Evolutionary conservation across 768 basidiomycete species (phyloP).

Genomic region (Mycena haematopus): DNA sequence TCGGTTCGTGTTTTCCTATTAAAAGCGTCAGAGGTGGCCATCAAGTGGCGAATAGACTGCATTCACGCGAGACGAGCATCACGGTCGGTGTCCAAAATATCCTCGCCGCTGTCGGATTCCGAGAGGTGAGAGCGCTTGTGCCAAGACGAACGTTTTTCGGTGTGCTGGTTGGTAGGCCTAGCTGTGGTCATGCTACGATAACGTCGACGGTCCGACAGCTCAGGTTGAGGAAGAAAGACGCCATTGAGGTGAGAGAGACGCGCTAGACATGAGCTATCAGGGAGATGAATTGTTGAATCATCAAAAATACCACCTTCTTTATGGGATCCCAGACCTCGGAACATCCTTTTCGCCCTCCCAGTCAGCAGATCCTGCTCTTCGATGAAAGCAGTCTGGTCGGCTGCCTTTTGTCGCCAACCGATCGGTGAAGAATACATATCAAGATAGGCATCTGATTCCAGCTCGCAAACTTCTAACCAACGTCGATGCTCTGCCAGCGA

Average conservation of each 20-base stretch:
- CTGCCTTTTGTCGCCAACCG: constrained; percentile 58
- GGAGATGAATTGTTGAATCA: background rate
- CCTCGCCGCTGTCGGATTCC: constrained; percentile 72
- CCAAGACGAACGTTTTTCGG: constrained; percentile 20
- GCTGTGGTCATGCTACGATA: constrained; percentile 18
- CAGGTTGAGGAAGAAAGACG: constrained; percentile 54
- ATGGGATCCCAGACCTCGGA: constrained; percentile 39
- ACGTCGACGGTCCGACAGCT: constrained; percentile 33
- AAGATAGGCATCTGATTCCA: constrained; percentile 59
- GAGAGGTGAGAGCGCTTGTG: constrained; percentile 45
- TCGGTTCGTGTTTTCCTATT: constrained; percentile 59
- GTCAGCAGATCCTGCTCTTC: constrained; percentile 74
- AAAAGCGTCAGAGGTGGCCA: constrained; percentile 2
- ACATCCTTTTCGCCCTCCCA: constrained; percentile 63
- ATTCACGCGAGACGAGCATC: constrained; percentile 77
- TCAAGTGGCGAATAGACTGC: background rate
- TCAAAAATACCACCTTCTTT: constrained; percentile 20
- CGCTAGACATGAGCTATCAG: constrained; percentile 27
- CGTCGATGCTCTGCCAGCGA: constrained; percentile 44
- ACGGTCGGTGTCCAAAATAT: constrained; percentile 67
- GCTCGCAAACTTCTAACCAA: constrained; percentile 73
- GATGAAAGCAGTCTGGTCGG: constrained; percentile 70
- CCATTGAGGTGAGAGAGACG: constrained; percentile 49
- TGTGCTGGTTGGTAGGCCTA: constrained; percentile 24
- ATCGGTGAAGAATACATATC: constrained; percentile 74